Base-by-base conservation (phyloP, 495 filamentous ascomycete species). In the Parathielavia hyrcaniae region DNA sequence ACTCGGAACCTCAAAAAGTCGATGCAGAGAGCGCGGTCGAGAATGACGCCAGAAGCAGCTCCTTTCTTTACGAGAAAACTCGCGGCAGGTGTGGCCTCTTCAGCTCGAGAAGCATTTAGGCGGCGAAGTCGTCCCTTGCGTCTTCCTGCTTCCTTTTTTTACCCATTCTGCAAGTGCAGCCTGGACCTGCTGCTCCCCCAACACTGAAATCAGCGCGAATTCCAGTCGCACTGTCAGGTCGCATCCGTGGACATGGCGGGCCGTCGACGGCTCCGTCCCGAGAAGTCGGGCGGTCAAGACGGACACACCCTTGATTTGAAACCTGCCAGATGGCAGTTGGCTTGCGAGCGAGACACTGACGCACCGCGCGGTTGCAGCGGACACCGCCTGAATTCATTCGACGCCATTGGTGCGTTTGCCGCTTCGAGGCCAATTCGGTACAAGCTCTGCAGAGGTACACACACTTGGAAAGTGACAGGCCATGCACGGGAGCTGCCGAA, bases 341-440 rank as follows among this genome's bases (percentile, higher is more conserved):
- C 36, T 40, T 52, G 13, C 2, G 13, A 43, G 16, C 26, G 26
- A 40, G 36, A 13, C 23, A 22, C 35, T 36, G n/a, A n/a, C 35
- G 36, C 50, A 40, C n/a, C 12, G 50, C 50, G 50, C 50, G 35
- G 19, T 52, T 26, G 50, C 36, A 52, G 35, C 19, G 23, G 30
- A 8, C 34, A 14, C 45, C 30, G 45, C 54, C 10, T 39, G 30
- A 54, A 20, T 17, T 9, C 32, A 9, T 26, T 5, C 7, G 1
- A 36, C 23, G 38, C 19, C 44, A 59, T 59, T 59, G 57, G 57
- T 54, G 43, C 57, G 23, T 49, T 59, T 54, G 50, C 57, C 57
- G 57, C 57, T 44, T 16, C 26, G 12, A 43, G 40, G 9, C 40
- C 56, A 23, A 36, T 59, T 59, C 50, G 35, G 57, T 54, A 13